These are phyloP conservation scores for Pseudotulostoma volvatum DNA, from an alignment of 495 filamentous ascomycete genomes.

Conservation along the genomic window DNA sequence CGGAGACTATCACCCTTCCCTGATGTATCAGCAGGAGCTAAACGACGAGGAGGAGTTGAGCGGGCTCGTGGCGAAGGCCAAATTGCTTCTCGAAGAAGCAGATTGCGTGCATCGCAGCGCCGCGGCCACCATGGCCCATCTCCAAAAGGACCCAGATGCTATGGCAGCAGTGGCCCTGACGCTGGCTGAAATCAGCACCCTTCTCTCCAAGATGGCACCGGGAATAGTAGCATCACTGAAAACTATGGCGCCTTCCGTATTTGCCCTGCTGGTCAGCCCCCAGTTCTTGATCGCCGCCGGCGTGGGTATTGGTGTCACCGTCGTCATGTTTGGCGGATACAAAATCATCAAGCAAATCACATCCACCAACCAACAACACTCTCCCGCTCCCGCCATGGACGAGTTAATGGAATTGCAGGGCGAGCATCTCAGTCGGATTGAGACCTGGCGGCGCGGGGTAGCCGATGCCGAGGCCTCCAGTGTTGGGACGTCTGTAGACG, in stretches of 20 bases:
- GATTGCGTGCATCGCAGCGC: conserved; percentile 79
- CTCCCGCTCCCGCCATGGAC: conserved; percentile 27
- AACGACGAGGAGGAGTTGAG: conserved; percentile 42
- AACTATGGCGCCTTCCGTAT: conserved; percentile 61
- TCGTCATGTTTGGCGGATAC: conserved; percentile 89
- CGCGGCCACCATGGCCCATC: conserved; percentile 61
- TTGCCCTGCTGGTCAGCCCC: conserved; percentile 72
- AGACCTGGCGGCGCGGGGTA: conserved; percentile 76
- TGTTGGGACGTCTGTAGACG: conserved; percentile 54
- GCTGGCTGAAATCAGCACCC: conserved; percentile 72
- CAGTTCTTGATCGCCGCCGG: conserved; percentile 89
- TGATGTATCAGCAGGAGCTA: conserved; percentile 20
- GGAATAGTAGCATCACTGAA: conserved; percentile 60
- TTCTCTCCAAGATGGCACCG: conserved; percentile 73
- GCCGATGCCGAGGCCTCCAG: conserved; percentile 45
- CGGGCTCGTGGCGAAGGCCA: conserved; percentile 48
- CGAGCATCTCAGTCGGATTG: conserved; percentile 46
- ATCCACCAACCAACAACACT: conserved; percentile 6
- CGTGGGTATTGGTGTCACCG: conserved; percentile 72
- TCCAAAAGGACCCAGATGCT: conserved; percentile 83
- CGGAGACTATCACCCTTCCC: conserved; percentile 34
- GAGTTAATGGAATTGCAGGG: conserved; percentile 41
- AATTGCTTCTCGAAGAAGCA: conserved; percentile 61
- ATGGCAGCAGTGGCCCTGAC: conserved; percentile 89
- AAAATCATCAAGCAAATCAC: conserved; percentile 83